Base-by-base conservation (phyloP, 495 filamentous ascomycete species). In the Tuber calosporum region DNA sequence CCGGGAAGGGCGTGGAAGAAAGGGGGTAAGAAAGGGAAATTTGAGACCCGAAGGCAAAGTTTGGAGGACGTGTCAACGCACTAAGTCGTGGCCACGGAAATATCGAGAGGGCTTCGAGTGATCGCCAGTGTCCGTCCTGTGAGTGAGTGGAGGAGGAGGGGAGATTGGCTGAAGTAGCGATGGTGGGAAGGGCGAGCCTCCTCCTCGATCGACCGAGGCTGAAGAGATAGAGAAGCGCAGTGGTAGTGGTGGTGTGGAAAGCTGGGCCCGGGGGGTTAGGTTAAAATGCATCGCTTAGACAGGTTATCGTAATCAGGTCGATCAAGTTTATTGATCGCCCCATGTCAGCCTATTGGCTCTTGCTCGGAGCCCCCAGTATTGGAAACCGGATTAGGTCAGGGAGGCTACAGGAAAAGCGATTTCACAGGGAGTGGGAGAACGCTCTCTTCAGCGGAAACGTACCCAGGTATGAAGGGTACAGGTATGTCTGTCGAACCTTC, bases 121-220 rank as follows among this genome's bases (percentile, higher is more conserved):
- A 62, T 62, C 53, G 26, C 30, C 26, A 62, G 53, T 62, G 53
- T 62, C 11, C 4, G 3, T 34, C 26, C 53, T 34, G 26, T 17
- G 2, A 34, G 45, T 17, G 26, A n/a, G n/a, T n/a, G n/a, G n/a
- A 68, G 68, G 62, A 41, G 71, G 68, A 70, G 70, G 67, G 70
- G 38, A 66, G 73, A 70, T 70, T 78, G 68, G 73, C 67, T 69
- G 70, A 68, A 68, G 70, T 73, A 68, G 68, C 39, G 70, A 73
- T 77, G 67, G 73, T 77, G 67, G 72, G 71, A 68, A 67, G 72
- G 69, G 34, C 17, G 45, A 68, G 68, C 39, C 53, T 58, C 15
- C 48, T 62, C 53, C 11, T 62, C 53, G 53, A 62, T 62, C 53
- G 26, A 17, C 53, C 53, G 26, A 34, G n/a, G 13, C 30, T 19